phyloP scores from a whole-genome alignment of 2,329 filamentous ascomycete species.

The Ceratocystis ficicola region DNA sequence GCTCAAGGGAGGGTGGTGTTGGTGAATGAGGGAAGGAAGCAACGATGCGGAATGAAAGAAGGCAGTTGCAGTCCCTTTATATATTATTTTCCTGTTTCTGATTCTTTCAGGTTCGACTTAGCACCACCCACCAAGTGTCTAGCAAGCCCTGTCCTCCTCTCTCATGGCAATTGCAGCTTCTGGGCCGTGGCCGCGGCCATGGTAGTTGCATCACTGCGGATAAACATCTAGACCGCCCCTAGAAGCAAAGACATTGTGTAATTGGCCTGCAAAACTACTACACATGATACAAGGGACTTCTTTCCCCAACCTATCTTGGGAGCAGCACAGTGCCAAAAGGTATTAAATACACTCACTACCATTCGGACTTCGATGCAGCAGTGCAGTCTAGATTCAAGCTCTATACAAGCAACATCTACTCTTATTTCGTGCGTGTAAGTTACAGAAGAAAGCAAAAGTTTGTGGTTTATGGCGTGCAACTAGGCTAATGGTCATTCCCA shows the following conservation, averaged over 20 bases:
- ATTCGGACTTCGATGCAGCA: no score
- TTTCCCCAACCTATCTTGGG: background rate
- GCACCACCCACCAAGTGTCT: background rate
- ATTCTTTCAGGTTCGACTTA: background rate
- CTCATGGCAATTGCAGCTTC: background rate
- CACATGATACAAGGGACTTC: background rate
- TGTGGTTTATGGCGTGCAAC: background rate
- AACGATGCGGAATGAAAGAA: background rate
- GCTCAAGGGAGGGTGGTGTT: slow-evolving; percentile 5
- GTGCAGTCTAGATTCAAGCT: no score
- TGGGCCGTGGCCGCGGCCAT: no score
- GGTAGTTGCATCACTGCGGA: background rate
- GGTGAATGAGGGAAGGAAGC: background rate
- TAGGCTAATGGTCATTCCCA: background rate
- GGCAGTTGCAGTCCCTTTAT: background rate
- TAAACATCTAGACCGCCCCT: background rate
- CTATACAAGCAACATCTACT: no score
- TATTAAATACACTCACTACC: no score
- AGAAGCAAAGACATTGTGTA: background rate
- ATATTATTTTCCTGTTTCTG: background rate
- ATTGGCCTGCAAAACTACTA: background rate
- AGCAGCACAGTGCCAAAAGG: no score
- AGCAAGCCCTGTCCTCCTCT: background rate
- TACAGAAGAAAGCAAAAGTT: background rate
- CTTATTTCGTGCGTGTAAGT: background rate